Evolutionary conservation across 140 eudicot species (phyloP), one percentile per base, ranked within the genome.

Genomic region (Senecio squalidus): DNA sequence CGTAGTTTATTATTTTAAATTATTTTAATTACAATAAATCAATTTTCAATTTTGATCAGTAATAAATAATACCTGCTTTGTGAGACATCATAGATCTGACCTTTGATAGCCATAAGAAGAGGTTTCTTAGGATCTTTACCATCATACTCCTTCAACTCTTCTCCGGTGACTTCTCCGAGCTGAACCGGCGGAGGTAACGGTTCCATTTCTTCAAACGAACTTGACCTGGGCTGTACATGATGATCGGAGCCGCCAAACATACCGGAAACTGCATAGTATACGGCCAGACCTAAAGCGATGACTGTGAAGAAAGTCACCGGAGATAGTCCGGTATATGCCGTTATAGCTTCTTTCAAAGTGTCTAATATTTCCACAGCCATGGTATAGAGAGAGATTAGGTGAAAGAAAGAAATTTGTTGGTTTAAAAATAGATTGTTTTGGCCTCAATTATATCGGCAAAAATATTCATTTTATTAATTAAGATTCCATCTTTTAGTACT

Each of bases 71-170:
- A 54, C 60, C 60, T 54, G 60, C 60, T 54, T 54, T 54, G 60
- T 7, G 60, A 54, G 43, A 54, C 60, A 30, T 54, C 60, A 28
- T 54, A 54, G 15, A 54, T 54, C 25, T 54, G 98, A 14, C 86
- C 89, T 68, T 92, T 92, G 72, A 92, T 92, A 4, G 98, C 98
- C 98, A 92, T 92, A 39, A 92, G 88, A 68, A 92, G 70, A 27
- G 98, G 98, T 79, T 87, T 92, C 36, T 75, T 75, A 0, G 94
- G 48, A 66, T 92, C 98, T n/a, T 78, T 41, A 0, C 98, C 98
- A 41, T 81, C 98, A 65, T 79, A 92, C 45, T 60, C 75, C 30
- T 84, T 87, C 62, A 92, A 30, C 54, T 83, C 95, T 33, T 81
- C 86, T 36, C 76, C 95, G 47, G 84, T 63, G 11, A 92, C 78